Conservation (phyloP, 768 basidiomycete genomes). For the Sporobolomyces phaffii region DNA sequence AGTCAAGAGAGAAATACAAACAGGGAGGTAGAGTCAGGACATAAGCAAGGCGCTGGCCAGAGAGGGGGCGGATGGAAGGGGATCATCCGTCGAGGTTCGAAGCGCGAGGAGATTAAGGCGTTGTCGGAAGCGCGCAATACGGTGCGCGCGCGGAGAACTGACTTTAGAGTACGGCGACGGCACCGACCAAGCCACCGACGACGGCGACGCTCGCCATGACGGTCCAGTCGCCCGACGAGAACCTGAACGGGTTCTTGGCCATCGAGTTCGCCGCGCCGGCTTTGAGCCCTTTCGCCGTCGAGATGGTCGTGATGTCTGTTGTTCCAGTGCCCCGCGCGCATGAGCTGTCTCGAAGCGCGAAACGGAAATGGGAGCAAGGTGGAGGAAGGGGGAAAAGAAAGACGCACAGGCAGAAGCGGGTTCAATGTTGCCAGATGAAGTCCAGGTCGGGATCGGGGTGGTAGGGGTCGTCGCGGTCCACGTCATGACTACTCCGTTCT, state of each 20-base stretch:
- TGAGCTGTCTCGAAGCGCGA: background rate
- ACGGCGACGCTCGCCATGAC: constrained; percentile 14
- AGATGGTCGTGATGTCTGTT: constrained; percentile 19
- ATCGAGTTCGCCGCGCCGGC: background rate
- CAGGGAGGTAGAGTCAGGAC: too few relatives aligned
- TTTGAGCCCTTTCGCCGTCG: constrained; percentile 4
- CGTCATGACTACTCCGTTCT: constrained; percentile 9
- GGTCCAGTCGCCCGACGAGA: constrained; percentile 15
- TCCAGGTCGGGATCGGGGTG: constrained; percentile 29
- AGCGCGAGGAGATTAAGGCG: too few relatives aligned
- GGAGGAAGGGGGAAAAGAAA: background rate
- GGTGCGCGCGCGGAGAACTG: background rate
- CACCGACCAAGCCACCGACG: constrained; percentile 25
- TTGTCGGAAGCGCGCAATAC: too few relatives aligned
- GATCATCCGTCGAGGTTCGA: too few relatives aligned
- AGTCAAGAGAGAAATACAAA: too few relatives aligned
- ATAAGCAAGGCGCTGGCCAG: too few relatives aligned
- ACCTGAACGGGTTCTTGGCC: background rate
- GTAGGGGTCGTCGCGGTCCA: constrained; percentile 22
- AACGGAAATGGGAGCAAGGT: background rate
- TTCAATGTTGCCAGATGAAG: constrained; percentile 1
- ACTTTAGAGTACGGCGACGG: constrained; percentile 24
- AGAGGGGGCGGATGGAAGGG: too few relatives aligned
- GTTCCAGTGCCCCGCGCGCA: too few relatives aligned
- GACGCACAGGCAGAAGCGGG: constrained; percentile 16